phyloP scores from a whole-genome alignment of 2,329 filamentous ascomycete species.

The Exserohilum rostratum region DNA sequence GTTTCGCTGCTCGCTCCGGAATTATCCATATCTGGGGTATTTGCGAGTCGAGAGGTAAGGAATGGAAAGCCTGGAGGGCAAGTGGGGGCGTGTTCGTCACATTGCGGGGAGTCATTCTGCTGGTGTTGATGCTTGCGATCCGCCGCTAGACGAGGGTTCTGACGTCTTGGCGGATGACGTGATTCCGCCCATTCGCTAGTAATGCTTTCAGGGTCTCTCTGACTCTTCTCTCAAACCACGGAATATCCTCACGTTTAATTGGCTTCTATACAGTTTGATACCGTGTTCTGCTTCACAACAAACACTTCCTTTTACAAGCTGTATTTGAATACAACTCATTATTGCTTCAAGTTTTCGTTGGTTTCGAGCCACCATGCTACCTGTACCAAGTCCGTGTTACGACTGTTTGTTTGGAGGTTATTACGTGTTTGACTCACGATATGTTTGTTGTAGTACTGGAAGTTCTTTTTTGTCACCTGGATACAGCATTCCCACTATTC shows the following conservation, averaged over 20 bases:
- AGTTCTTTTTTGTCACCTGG: no score
- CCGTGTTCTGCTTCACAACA: not conserved
- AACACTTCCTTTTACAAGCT: no score
- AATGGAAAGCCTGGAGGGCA: slow-evolving; percentile 17
- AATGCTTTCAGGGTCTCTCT: not conserved
- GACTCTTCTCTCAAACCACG: not conserved
- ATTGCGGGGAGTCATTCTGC: slow-evolving; percentile 36
- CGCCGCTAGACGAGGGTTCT: slow-evolving; percentile 33
- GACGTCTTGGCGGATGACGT: slow-evolving; percentile 40
- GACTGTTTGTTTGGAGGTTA: no score
- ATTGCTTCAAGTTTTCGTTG: no score
- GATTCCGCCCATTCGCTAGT: slow-evolving; percentile 18
- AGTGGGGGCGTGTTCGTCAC: slow-evolving; percentile 21
- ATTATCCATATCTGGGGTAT: slow-evolving; percentile 24
- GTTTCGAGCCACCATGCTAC: no score
- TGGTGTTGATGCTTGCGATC: slow-evolving; percentile 25
- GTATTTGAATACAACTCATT: no score
- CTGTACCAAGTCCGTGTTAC: no score
- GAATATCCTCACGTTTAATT: not conserved
- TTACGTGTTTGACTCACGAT: no score
- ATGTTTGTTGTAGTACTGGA: no score
- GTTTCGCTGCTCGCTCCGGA: slow-evolving; percentile 12
- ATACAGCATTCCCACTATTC: no score
- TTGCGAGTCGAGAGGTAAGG: slow-evolving; percentile 12
- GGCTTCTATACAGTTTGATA: not conserved